These are phyloP conservation scores for Cyclocybe cylindracea DNA, from an alignment of 768 basidiomycete genomes.

Conservation along the genomic window DNA sequence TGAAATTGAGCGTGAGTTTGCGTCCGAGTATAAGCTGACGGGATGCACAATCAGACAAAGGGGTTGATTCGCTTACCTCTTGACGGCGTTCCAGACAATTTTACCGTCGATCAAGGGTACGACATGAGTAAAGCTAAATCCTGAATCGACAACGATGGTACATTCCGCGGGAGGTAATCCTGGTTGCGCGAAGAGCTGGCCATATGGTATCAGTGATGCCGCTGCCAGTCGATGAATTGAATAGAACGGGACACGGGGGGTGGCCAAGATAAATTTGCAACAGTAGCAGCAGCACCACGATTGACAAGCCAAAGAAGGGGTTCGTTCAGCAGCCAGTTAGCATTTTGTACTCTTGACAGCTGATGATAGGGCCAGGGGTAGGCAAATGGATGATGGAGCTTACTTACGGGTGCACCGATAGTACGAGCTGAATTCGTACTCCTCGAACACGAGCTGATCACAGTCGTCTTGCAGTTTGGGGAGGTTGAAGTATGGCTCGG, in stretches of 20 bases:
- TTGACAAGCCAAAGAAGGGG: background rate
- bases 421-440: slow-evolving; percentile 90
- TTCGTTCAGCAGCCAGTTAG: background rate
- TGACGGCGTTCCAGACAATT: slow-evolving; percentile 80
- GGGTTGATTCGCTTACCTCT: slow-evolving; percentile 52
- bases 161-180: slow-evolving; percentile 69
- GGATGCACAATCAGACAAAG: too few relatives aligned
- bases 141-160: slow-evolving; percentile 81
- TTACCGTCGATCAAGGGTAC: slow-evolving; percentile 77
- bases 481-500: slow-evolving; percentile 94
- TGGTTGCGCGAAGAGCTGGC: slow-evolving; percentile 60
- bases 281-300: too few relatives aligned
- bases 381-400: too few relatives aligned
- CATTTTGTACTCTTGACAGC: slow-evolving; percentile 1
- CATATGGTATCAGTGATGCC: slow-evolving; percentile 77
- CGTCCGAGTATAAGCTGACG: background rate
- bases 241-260: background rate
- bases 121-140: slow-evolving; percentile 94
- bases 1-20: slow-evolving; percentile 6
- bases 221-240: slow-evolving; percentile 45
- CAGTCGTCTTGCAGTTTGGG: slow-evolving; percentile 91
- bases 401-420: slow-evolving; percentile 78
- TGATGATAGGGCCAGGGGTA: background rate
- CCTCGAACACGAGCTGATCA: slow-evolving; percentile 95
- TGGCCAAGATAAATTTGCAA: background rate